A percentile compares a stretch with the other conserved stretches of the same genome.
phyloP scores from a whole-genome alignment of 108 stramenopile species.

The Tribonema minus region DNA sequence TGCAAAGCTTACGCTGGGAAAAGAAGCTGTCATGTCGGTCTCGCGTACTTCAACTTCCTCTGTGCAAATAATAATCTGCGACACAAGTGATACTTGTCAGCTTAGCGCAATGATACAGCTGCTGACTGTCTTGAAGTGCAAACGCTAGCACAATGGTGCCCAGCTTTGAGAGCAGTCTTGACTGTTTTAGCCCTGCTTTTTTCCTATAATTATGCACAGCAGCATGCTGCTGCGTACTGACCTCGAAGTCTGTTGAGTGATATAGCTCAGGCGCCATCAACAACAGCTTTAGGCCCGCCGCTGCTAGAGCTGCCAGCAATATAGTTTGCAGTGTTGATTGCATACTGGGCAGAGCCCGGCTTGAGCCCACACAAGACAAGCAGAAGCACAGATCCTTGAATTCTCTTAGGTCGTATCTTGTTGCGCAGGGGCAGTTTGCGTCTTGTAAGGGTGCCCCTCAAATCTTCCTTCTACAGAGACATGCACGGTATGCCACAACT shows the following conservation, averaged over 20 bases:
- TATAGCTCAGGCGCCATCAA: slow-evolving; percentile 22
- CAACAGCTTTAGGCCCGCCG: slow-evolving; percentile 24
- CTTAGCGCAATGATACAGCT: neutral
- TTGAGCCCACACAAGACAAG: too few species aligned
- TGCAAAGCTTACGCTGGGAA: too few species aligned
- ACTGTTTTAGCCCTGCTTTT: neutral
- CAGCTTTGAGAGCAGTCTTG: neutral
- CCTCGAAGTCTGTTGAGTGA: slow-evolving; percentile 49
- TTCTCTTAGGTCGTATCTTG: too few species aligned
- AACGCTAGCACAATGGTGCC: neutral
- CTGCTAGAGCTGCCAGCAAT: neutral
- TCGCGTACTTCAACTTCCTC: too few species aligned
- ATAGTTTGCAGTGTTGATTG: neutral
- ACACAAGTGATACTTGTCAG: neutral
- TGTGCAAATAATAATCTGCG: neutral
- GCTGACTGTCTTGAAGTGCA: neutral
- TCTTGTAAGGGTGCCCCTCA: too few species aligned
- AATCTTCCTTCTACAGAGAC: too few species aligned
- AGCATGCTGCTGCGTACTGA: neutral
- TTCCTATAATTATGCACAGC: neutral
- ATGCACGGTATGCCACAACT: too few species aligned
- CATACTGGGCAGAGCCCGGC: too few species aligned
- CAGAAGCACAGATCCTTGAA: too few species aligned
- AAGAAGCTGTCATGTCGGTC: too few species aligned
- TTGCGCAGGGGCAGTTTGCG: too few species aligned